phyloP scores from a whole-genome alignment of 139 green algal species.

The Zygnema cylindricum region DNA sequence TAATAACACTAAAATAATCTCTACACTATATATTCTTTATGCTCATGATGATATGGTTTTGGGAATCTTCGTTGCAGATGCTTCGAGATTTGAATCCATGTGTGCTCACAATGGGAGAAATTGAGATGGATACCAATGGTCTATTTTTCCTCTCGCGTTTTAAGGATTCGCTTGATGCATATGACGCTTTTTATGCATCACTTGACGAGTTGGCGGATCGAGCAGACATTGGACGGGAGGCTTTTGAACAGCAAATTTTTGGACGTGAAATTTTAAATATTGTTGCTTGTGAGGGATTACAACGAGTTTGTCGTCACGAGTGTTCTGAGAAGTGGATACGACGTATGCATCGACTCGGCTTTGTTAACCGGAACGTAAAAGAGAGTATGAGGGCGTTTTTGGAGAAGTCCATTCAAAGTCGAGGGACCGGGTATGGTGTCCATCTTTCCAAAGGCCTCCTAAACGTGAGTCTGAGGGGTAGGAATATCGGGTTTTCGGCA shows the following conservation, averaged over 20 bases:
- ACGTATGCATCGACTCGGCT: slow-evolving; percentile 23
- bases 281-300: slow-evolving; percentile 16
- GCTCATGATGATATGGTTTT: too few relatives aligned
- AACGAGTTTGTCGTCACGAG: slow-evolving; percentile 27
- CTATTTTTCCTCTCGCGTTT: neutral
- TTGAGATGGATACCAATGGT: neutral
- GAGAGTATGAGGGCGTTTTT: neutral
- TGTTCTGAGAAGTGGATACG: neutral
- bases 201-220: neutral
- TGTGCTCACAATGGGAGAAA: neutral
- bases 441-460: neutral
- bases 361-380: neutral
- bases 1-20: too few relatives aligned
- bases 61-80: neutral
- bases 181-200: neutral
- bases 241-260: neutral
- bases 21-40: too few relatives aligned
- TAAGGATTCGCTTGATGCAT: neutral
- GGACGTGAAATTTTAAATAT: slow-evolving; percentile 35
- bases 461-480: neutral
- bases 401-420: neutral
- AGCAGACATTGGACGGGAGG: neutral
- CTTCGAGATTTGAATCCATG: neutral
- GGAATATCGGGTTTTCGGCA: neutral
- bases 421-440: neutral